Conservation (phyloP, 73 alveolate genomes). For the Paramecium primaurelia region DNA sequence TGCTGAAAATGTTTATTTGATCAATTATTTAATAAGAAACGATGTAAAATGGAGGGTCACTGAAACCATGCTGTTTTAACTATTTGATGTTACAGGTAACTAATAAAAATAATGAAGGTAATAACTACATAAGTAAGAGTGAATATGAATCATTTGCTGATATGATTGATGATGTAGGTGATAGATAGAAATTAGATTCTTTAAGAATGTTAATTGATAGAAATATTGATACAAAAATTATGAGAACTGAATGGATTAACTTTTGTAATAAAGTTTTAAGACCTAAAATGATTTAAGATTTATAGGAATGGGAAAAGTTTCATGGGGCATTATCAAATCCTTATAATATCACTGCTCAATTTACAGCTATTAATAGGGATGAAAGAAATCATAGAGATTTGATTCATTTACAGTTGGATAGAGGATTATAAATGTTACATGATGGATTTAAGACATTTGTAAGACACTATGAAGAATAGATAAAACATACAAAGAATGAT, state of each 20-base stretch:
- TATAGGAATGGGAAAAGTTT: conserved; percentile 39
- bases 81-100: conserved; percentile 20
- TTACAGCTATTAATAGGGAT: conserved; percentile 16
- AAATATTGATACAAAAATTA: conserved; percentile 31
- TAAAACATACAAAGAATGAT: neutral
- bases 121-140: conserved; percentile 13
- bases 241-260: conserved; percentile 30
- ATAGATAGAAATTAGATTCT: neutral
- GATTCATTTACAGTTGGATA: neutral
- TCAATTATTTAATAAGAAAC: conserved; percentile 27
- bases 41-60: conserved; percentile 48
- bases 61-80: neutral
- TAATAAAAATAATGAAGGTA: neutral
- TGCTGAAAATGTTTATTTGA: conserved; percentile 47
- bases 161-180: neutral
- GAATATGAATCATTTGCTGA: conserved; percentile 49
- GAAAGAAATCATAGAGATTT: conserved; percentile 39
- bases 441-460: conserved; percentile 26
- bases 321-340: conserved; percentile 37
- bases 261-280: conserved; percentile 31
- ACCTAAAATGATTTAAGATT: conserved; percentile 6
- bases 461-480: neutral
- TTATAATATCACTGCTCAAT: conserved; percentile 19
- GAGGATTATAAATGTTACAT: neutral
- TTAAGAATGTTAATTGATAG: conserved; percentile 39